These are phyloP conservation scores for Gyromitra esculenta DNA, from an alignment of 2,329 filamentous ascomycete genomes.

Conservation along the genomic window DNA sequence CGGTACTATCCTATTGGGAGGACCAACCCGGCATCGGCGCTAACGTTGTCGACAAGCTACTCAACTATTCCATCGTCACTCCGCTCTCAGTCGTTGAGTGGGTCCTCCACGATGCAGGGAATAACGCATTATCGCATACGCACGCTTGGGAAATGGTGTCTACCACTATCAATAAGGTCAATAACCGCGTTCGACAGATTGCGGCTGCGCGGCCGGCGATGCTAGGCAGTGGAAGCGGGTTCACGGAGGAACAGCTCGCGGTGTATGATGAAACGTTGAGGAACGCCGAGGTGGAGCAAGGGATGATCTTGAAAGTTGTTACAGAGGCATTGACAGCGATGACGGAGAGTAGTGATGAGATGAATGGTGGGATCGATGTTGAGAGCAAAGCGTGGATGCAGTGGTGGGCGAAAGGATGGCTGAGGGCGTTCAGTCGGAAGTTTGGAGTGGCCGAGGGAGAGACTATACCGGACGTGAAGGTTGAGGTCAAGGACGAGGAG, in stretches of 20 bases:
- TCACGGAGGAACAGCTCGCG: constrained; percentile 61
- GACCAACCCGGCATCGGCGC: constrained; percentile 91
- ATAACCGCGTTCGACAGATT: constrained; percentile 83
- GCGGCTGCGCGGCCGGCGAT: constrained; percentile 70
- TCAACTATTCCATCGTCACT: constrained; percentile 95
- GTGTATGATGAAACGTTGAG: constrained; percentile 73
- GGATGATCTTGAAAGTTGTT: constrained; percentile 75
- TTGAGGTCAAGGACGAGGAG: constrained; percentile 22
- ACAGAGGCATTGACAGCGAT: constrained; percentile 85
- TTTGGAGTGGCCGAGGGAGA: constrained; percentile 83
- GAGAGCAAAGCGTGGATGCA: constrained; percentile 75
- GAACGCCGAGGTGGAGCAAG: constrained; percentile 77
- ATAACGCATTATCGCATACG: constrained; percentile 74
- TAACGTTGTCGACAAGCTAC: constrained; percentile 92
- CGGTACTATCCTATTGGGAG: constrained; percentile 91
- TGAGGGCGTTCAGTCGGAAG: constrained; percentile 82
- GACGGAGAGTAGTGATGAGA: constrained; percentile 75
- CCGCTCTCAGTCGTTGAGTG: constrained; percentile 88
- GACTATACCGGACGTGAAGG: constrained; percentile 6
- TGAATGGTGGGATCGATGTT: constrained; percentile 62
- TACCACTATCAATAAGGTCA: constrained; percentile 89
- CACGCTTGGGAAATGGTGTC: constrained; percentile 91
- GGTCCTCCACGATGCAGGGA: constrained; percentile 78
- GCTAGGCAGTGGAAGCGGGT: constrained; percentile 62
- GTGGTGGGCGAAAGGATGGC: constrained; percentile 86